Evolutionary conservation across 768 basidiomycete species (phyloP).

Genomic region (Podaxis rugospora): DNA sequence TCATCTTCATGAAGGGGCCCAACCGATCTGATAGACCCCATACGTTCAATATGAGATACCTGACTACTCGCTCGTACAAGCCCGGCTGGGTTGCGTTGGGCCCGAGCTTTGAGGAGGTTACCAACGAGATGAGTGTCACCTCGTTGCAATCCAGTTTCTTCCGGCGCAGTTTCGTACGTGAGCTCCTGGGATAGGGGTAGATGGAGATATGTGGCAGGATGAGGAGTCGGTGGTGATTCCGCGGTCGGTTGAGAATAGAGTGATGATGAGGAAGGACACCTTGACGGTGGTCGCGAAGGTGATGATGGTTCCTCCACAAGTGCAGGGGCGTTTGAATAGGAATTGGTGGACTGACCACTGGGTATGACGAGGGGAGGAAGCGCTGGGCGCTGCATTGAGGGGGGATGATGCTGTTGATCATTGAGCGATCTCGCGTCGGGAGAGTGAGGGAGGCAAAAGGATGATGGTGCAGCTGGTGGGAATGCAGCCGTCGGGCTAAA

Average conservation of each 20-base stretch:
- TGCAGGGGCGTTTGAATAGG: not conserved
- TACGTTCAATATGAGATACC: constrained; percentile 10
- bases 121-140: constrained; percentile 5
- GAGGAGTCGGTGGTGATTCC: not conserved
- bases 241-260: constrained; percentile 9
- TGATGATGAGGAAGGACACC: constrained; percentile 1
- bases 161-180: not conserved
- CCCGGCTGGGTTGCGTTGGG: constrained; percentile 5
- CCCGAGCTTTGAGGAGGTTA: constrained; percentile 10
- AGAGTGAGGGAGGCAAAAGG: not conserved
- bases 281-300: not conserved
- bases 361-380: constrained; percentile 4
- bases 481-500: not conserved
- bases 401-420: not conserved
- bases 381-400: not conserved
- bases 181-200: not conserved
- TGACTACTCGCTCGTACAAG: constrained; percentile 3
- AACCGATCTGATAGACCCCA: constrained; percentile 10
- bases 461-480: not conserved
- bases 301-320: not conserved
- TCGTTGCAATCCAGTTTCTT: not conserved
- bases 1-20: not conserved
- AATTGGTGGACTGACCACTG: not conserved
- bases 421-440: not conserved
- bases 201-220: not conserved